Evolutionary conservation across 495 filamentous ascomycete species (phyloP).

Genomic region (Cairneyella variabilis): DNA sequence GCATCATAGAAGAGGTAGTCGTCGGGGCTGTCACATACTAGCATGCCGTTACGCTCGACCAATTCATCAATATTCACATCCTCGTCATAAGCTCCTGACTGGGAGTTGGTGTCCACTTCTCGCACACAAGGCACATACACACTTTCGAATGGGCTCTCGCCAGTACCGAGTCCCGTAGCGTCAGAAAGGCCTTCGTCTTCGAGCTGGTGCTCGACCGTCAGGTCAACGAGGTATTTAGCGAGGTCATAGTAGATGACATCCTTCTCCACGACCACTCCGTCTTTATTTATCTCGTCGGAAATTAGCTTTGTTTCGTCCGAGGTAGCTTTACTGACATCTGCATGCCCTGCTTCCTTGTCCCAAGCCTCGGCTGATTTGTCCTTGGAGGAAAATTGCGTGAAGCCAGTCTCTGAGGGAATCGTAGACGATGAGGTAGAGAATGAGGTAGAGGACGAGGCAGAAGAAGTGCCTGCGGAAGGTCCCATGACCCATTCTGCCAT

Average conservation of each 20-base stretch:
- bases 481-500: slow-evolving; percentile 13
- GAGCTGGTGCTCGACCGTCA: slow-evolving; percentile 23
- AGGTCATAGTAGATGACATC: slow-evolving; percentile 22
- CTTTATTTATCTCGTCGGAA: too few relatives aligned
- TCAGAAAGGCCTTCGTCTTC: slow-evolving; percentile 17
- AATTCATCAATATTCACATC: background rate
- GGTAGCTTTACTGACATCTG: too few relatives aligned
- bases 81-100: too few relatives aligned
- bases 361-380: too few relatives aligned
- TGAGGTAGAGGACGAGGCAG: too few relatives aligned
- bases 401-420: too few relatives aligned
- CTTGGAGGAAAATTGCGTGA: too few relatives aligned
- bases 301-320: too few relatives aligned
- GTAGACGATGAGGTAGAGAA: too few relatives aligned
- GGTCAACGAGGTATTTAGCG: slow-evolving; percentile 12
- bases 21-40: slow-evolving; percentile 19
- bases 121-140: slow-evolving; percentile 21
- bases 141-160: slow-evolving; percentile 10
- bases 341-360: too few relatives aligned
- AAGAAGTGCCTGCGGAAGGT: background rate
- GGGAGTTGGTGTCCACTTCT: too few relatives aligned
- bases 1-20: slow-evolving; percentile 24
- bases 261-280: slow-evolving; percentile 3
- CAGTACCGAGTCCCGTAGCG: slow-evolving; percentile 20
- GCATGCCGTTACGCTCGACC: slow-evolving; percentile 6